Evolutionary conservation across 2,329 filamentous ascomycete species (phyloP).

Genomic region (Bisporella sp.): DNA sequence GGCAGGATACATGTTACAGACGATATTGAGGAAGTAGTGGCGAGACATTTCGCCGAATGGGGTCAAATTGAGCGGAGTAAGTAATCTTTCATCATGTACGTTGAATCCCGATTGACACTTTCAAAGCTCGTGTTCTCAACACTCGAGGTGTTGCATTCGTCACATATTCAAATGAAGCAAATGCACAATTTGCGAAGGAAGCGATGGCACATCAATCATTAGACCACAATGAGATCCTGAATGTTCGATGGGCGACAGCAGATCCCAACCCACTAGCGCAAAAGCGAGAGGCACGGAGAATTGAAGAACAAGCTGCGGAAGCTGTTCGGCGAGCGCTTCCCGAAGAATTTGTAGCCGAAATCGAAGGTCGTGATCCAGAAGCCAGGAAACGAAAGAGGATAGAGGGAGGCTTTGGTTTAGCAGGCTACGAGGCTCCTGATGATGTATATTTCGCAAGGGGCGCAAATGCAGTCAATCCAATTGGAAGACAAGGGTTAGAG

Average conservation of each 20-base stretch:
- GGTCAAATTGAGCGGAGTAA: constrained; percentile 74
- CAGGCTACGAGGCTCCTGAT: constrained; percentile 78
- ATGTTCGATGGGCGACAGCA: constrained; percentile 93
- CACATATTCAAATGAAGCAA: constrained; percentile 86
- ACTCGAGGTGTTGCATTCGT: constrained; percentile 88
- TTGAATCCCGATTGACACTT: constrained; percentile 15
- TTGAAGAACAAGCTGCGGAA: constrained; percentile 95
- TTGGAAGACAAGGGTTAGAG: constrained; percentile 52
- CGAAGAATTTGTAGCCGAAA: constrained; percentile 83
- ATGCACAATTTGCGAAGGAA: constrained; percentile 86
- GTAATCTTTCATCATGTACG: constrained; percentile 10
- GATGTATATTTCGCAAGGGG: constrained; percentile 87
- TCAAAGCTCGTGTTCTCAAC: constrained; percentile 68
- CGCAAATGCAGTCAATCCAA: constrained; percentile 56
- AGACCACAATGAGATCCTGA: constrained; percentile 87
- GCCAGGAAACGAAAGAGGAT: constrained; percentile 83
- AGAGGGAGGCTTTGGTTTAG: constrained; percentile 77
- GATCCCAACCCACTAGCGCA: constrained; percentile 95
- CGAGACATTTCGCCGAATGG: constrained; percentile 95
- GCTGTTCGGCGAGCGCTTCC: constrained; percentile 84
- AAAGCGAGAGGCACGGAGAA: constrained; percentile 77
- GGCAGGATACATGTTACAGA: constrained; percentile 92
- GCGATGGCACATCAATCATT: constrained; percentile 93
- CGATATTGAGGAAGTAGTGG: constrained; percentile 93
- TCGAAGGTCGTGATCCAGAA: constrained; percentile 85